Evolutionary conservation across 2,329 filamentous ascomycete species (phyloP).

Genomic region (Aspergillus eucalypticola): DNA sequence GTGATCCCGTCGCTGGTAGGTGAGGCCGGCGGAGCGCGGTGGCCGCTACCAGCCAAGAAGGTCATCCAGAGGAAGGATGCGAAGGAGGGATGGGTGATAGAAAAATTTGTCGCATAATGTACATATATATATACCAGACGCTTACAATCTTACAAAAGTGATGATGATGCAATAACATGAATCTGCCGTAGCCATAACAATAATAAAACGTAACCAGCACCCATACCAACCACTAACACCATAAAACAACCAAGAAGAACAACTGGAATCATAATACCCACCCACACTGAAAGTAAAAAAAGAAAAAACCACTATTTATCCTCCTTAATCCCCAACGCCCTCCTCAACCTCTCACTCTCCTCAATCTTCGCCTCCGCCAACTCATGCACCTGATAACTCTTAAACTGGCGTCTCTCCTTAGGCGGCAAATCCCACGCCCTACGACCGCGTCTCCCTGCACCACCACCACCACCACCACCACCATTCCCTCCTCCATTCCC

Average conservation of each 20-base stretch:
- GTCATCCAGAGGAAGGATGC: conserved; percentile 75
- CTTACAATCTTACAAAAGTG: conserved; percentile 2
- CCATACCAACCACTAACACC: neutral
- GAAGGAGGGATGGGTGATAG: conserved; percentile 74
- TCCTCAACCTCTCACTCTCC: conserved; percentile 85
- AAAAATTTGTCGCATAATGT: conserved; percentile 47
- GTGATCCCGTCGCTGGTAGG: conserved; percentile 78
- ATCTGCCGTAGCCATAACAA: no score
- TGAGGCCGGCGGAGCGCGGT: conserved; percentile 67
- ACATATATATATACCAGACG: conserved; percentile 14
- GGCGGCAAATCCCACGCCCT: conserved; percentile 23
- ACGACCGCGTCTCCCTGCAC: conserved; percentile 24
- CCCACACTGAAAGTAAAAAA: neutral
- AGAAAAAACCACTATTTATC: conserved; percentile 48
- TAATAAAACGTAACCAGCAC: no score
- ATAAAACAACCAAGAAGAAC: neutral
- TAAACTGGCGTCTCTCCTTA: conserved; percentile 59
- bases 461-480: conserved; percentile 14
- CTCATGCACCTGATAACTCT: conserved; percentile 93
- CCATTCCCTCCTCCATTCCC: conserved; percentile 4
- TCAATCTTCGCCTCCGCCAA: conserved; percentile 93
- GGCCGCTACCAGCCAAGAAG: conserved; percentile 83
- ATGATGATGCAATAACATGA: neutral
- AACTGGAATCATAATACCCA: no score
- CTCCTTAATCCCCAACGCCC: conserved; percentile 81